phyloP scores from a whole-genome alignment of 2,329 filamentous ascomycete species.

The Teratosphaeria destructans region DNA sequence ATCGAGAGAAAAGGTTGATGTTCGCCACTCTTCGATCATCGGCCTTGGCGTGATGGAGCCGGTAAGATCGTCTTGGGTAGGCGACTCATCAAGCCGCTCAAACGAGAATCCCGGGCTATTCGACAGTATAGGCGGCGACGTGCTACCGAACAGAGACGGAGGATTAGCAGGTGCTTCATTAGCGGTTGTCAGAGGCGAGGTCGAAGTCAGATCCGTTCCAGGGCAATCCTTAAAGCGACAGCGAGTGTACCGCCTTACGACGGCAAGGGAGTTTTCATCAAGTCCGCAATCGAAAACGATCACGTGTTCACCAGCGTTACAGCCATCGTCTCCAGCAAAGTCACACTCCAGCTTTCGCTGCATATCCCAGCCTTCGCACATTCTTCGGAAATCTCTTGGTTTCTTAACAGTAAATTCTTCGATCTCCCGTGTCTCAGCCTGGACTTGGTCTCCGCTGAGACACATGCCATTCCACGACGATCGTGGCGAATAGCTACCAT shows the following conservation, averaged over 20 bases:
- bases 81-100: slow-evolving; percentile 12
- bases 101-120: slow-evolving; percentile 19
- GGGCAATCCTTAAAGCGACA: slow-evolving; percentile 32
- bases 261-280: slow-evolving; percentile 46
- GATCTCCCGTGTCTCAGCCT: slow-evolving; percentile 70
- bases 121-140: slow-evolving; percentile 26
- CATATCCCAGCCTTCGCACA: slow-evolving; percentile 89
- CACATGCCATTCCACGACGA: slow-evolving; percentile 66
- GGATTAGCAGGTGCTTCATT: slow-evolving; percentile 10
- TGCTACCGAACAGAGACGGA: slow-evolving; percentile 43
- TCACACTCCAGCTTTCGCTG: slow-evolving; percentile 74
- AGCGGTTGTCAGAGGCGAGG: slow-evolving; percentile 17
- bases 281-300: slow-evolving; percentile 64
- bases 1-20: slow-evolving; percentile 52
- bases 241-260: slow-evolving; percentile 49
- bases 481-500: slow-evolving; percentile 69
- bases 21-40: slow-evolving; percentile 54
- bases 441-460: slow-evolving; percentile 58
- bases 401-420: slow-evolving; percentile 62
- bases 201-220: slow-evolving; percentile 7
- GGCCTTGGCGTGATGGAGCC: slow-evolving; percentile 20
- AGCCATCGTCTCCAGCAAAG: slow-evolving; percentile 71
- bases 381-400: slow-evolving; percentile 66
- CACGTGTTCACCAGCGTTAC: slow-evolving; percentile 64
- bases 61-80: slow-evolving; percentile 15